phyloP scores from a whole-genome alignment of 352 stramenopile species.

The Pythium phragmiticola region DNA sequence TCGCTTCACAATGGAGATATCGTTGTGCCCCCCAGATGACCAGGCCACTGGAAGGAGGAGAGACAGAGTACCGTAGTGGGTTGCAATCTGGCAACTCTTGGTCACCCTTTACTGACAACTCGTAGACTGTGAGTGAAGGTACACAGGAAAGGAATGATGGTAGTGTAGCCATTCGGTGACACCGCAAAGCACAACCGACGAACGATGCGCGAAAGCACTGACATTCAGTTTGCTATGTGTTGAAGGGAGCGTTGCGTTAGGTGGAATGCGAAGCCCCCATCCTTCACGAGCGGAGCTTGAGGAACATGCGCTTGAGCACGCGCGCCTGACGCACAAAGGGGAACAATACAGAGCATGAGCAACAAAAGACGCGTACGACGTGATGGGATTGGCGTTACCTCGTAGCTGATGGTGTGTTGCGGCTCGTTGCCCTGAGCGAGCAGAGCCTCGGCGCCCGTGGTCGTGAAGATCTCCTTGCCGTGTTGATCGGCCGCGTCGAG shows the following conservation, averaged over 20 bases:
- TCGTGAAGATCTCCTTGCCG: conserved; percentile 90
- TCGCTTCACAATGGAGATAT: background rate
- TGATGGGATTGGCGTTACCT: conserved; percentile 41
- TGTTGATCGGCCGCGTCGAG: conserved; percentile 90
- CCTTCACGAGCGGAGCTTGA: conserved; percentile 77
- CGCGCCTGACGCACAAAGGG: conserved; percentile 46
- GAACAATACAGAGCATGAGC: background rate
- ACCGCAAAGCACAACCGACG: background rate
- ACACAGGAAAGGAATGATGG: conserved; percentile 12
- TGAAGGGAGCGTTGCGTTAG: too few relatives aligned
- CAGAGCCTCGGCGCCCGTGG: conserved; percentile 51
- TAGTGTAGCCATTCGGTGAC: conserved; percentile 20
- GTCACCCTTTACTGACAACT: conserved; percentile 1
- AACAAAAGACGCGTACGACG: too few relatives aligned
- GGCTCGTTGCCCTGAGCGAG: conserved; percentile 34
- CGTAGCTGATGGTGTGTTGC: conserved; percentile 91
- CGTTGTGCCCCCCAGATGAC: conserved; percentile 1
- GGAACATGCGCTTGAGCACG: conserved; percentile 93
- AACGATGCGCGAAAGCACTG: conserved; percentile 3
- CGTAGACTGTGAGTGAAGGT: conserved; percentile 25
- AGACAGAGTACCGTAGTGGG: conserved; percentile 15
- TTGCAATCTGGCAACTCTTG: conserved; percentile 15
- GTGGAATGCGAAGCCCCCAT: background rate
- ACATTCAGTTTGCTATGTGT: too few relatives aligned
- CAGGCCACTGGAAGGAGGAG: conserved; percentile 2